These are phyloP conservation scores for Globisporangium iwayamae DNA, from an alignment of 352 stramenopile species.

Conservation along the genomic window DNA sequence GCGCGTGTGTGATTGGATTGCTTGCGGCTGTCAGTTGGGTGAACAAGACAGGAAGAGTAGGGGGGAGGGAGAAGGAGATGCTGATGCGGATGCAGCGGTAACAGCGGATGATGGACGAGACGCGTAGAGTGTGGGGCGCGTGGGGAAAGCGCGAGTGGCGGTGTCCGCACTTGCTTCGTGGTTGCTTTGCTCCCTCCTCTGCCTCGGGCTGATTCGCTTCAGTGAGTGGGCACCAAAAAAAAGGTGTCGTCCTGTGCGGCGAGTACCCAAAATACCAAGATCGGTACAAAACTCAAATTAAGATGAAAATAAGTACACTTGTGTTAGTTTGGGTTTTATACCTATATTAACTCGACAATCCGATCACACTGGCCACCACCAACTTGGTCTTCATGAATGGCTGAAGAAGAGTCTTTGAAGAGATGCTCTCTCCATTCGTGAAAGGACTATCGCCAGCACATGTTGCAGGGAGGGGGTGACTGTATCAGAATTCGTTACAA, in stretches of 20 bases:
- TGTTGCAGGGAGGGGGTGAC: too few species aligned
- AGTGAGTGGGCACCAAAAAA: neutral
- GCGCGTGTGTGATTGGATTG: neutral
- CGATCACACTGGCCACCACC: too few species aligned
- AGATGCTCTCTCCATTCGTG: too few species aligned
- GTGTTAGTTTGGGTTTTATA: too few species aligned
- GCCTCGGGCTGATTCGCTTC: neutral
- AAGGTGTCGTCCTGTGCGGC: neutral
- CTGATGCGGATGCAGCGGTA: neutral
- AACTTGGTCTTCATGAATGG: too few species aligned
- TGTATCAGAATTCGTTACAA: too few species aligned
- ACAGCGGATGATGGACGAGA: neutral
- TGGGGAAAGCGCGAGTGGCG: slow-evolving; percentile 8
- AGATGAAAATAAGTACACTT: neutral
- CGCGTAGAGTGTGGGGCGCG: neutral
- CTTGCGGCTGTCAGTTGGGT: neutral
- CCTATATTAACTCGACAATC: too few species aligned
- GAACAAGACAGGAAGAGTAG: neutral
- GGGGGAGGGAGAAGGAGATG: neutral
- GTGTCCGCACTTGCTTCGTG: neutral
- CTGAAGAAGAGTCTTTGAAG: too few species aligned
- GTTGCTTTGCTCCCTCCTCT: neutral
- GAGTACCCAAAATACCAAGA: neutral
- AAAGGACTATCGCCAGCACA: too few species aligned
- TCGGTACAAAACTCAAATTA: neutral